Percentiles rank a stretch among this genome's conserved stretches.
Evolutionary conservation across 345 rosid species (phyloP).

Genomic region (Alliaria petiolata): DNA sequence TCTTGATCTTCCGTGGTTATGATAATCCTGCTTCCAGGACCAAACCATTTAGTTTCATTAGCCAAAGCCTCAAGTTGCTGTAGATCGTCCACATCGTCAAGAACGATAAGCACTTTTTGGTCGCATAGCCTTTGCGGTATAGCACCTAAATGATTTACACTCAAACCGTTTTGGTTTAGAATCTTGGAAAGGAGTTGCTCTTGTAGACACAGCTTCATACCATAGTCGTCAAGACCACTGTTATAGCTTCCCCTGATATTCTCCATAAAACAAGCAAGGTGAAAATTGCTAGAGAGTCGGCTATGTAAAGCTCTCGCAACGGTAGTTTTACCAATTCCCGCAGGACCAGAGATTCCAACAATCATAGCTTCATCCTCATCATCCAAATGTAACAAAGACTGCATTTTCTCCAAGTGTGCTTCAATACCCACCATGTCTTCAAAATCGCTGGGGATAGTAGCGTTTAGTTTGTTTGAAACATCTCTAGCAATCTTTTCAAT

Average conservation of each 20-base stretch:
- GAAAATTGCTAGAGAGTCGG: not conserved
- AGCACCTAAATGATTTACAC: not conserved
- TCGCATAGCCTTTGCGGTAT: not conserved
- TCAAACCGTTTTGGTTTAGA: not conserved
- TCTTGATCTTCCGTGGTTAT: not conserved
- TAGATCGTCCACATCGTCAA: not conserved
- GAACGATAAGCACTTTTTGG: not conserved
- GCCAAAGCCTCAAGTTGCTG: not conserved
- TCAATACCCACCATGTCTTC: constrained; percentile 13
- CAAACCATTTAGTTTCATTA: not conserved
- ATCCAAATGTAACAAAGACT: not conserved
- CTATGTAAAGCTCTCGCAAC: not conserved
- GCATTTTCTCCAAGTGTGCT: not conserved
- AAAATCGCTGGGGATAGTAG: not conserved
- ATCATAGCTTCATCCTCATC: not conserved
- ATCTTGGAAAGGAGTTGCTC: constrained; percentile 9
- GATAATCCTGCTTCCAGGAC: not conserved
- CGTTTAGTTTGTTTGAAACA: not conserved
- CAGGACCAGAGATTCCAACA: not conserved
- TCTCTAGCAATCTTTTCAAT: constrained; percentile 11
- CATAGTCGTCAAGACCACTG: not conserved
- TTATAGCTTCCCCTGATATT: not conserved
- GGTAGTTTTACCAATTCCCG: constrained; percentile 22
- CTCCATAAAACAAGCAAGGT: not conserved
- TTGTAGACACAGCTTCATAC: not conserved